Evolutionary conservation across 2,329 filamentous ascomycete genomes (phyloP).

Genomic region (Dactylonectria estremocensis): DNA sequence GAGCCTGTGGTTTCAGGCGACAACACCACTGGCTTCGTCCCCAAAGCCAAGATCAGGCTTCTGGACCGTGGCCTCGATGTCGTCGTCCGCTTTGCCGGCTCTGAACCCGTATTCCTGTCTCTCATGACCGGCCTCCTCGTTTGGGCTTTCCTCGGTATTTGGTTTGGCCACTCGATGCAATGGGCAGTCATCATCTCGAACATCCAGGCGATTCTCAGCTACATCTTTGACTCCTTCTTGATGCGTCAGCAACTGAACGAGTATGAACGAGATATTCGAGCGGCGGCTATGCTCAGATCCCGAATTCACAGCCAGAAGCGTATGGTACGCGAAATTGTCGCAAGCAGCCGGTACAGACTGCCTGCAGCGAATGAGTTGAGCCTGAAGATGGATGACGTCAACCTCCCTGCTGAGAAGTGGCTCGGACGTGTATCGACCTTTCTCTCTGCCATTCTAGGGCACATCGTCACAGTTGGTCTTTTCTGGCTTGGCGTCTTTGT

Average conservation of each 20-base stretch:
- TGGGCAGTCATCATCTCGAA: constrained; percentile 57
- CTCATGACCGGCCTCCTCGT: constrained; percentile 50
- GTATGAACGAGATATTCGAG: constrained; percentile 43
- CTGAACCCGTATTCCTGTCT: constrained; percentile 44
- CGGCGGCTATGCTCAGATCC: constrained; percentile 52
- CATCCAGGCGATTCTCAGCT: constrained; percentile 54
- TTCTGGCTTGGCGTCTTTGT: constrained; percentile 55
- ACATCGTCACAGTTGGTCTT: constrained; percentile 48
- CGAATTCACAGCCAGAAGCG: constrained; percentile 51
- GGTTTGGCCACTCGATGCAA: constrained; percentile 50
- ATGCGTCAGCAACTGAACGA: constrained; percentile 57
- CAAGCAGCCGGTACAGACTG: constrained; percentile 27
- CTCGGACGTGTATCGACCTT: constrained; percentile 47
- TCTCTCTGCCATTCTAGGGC: constrained; percentile 48
- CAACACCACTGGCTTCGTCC: constrained; percentile 40
- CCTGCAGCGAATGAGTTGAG: constrained; percentile 26
- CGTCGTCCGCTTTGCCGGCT: constrained; percentile 40
- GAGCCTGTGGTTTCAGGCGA: too few species aligned
- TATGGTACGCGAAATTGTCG: constrained; percentile 45
- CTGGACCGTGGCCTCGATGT: constrained; percentile 43
- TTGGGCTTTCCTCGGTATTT: constrained; percentile 52
- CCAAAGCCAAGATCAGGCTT: constrained; percentile 24
- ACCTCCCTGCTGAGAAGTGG: constrained; percentile 47
- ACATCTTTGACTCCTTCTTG: constrained; percentile 56
- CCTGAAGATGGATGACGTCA: constrained; percentile 36